Conservation (phyloP, 179 eudicot genomes). For the Sideroxylon spinosum region DNA sequence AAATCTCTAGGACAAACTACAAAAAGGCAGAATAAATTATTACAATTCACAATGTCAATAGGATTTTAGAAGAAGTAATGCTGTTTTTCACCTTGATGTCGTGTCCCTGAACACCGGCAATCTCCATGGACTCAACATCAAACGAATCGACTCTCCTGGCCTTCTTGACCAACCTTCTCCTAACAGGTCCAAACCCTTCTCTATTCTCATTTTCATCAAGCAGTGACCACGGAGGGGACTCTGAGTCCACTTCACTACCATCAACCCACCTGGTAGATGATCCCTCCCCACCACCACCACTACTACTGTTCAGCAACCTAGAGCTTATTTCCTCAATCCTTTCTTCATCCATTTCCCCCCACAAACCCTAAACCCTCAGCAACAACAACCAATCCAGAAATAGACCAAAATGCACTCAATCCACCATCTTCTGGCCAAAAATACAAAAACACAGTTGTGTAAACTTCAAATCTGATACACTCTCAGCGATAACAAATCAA, state of each 20-base stretch:
- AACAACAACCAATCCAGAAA: background rate
- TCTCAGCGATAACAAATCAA: no score
- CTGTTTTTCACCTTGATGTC: constrained; percentile 46
- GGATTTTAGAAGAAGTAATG: background rate
- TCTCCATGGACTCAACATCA: constrained; percentile 93
- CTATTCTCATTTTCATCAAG: constrained; percentile 35
- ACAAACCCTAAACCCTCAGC: background rate
- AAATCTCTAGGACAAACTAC: no score
- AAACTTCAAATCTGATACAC: background rate
- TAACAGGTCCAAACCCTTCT: constrained; percentile 46
- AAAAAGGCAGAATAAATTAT: no score
- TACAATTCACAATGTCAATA: background rate
- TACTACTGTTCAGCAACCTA: constrained; percentile 41
- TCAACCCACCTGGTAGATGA: constrained; percentile 74
- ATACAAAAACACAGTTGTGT: background rate
- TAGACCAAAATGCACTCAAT: background rate
- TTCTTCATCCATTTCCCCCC: constrained; percentile 52
- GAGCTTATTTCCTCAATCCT: constrained; percentile 48
- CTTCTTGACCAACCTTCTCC: constrained; percentile 75
- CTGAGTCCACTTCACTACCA: constrained; percentile 81
- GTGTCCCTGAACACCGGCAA: constrained; percentile 61
- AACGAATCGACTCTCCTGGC: constrained; percentile 79
- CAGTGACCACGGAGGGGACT: constrained; percentile 41
- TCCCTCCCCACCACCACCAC: constrained; percentile 49
- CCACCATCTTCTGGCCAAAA: background rate